Evolutionary conservation across 306 rosid genomes (phyloP).

Genomic region (Albizia julibrissin): DNA sequence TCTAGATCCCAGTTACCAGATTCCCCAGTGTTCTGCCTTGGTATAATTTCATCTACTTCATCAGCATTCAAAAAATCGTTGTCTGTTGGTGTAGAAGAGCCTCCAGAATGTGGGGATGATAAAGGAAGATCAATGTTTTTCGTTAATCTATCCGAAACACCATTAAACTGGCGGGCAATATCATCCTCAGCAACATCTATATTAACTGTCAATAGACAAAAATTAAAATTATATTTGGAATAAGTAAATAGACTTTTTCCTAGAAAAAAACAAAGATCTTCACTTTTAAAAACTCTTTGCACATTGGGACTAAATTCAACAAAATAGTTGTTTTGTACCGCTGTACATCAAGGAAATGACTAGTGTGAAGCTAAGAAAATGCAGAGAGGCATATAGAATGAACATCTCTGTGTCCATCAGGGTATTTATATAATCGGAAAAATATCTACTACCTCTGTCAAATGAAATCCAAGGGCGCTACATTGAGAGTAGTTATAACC

Average conservation of each 20-base stretch:
- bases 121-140: conserved; percentile 70
- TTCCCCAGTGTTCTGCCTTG: conserved; percentile 52
- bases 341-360: conserved; percentile 7
- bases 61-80: conserved; percentile 57
- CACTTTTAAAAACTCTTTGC: neutral
- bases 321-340: neutral
- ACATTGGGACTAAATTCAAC: neutral
- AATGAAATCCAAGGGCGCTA: neutral
- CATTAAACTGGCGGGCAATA: conserved; percentile 91
- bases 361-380: neutral
- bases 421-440: neutral
- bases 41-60: conserved; percentile 49
- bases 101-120: conserved; percentile 46
- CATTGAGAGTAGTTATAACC: conserved; percentile 2
- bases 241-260: neutral
- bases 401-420: neutral
- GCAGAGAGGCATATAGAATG: neutral
- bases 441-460: neutral
- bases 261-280: neutral
- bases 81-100: conserved; percentile 43
- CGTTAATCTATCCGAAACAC: conserved; percentile 87
- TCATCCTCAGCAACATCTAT: conserved; percentile 98
- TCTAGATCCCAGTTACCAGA: conserved; percentile 44
- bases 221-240: neutral
- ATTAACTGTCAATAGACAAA: conserved; percentile 57